Evolutionary conservation across 208 protist species (phyloP), one percentile per base, ranked within the genome.

Genomic region (Ichthyophonus hoferi): DNA sequence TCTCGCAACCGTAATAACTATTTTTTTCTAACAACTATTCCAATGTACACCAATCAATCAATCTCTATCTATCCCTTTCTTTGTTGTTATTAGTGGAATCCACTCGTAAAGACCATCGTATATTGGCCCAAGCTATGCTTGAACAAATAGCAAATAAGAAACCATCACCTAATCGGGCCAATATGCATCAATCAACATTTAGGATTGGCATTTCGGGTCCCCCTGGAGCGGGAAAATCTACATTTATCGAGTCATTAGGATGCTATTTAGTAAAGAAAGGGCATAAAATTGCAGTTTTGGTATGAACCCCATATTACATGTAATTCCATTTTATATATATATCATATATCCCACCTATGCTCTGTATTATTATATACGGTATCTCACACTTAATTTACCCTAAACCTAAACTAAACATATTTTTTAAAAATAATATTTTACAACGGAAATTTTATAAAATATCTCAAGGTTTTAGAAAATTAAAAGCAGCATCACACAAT

Each of bases 171-270:
- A n/a, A n/a, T n/a, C n/a, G 40, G 2, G n/a, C 40, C 34, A 24
- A 34, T 1, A n/a, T 35, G 42, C 35, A 87, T 2, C 3, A 40
- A 38, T 35, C 86, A 37, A 91, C 96, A 17, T 92, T 96, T 42
- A 95, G 96, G 38, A 94, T 98, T 17, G 96, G 96, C 58, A 89
- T 98, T 42, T 97, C 95, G 2, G 97, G 97, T 31, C 95, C 97
- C 43, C 97, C 97, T 3, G 97, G 97, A 34, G 96, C 95, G 0
- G 97, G 97, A 67, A 98, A 98, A 93, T 97, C 93, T 1, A 97
- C 94, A 41, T 96, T 98, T 37, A 97, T 98, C 31, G 97, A 98
- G 86, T 81, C 95, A 17, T 91, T 96, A 37, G 94, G 94, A 12
- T 87, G 39, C 43, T 88, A 95, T 91, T 83, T 96, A 82, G 92